Base-by-base conservation (phyloP, 2,329 filamentous ascomycete species). In the Alternaria sp. region DNA sequence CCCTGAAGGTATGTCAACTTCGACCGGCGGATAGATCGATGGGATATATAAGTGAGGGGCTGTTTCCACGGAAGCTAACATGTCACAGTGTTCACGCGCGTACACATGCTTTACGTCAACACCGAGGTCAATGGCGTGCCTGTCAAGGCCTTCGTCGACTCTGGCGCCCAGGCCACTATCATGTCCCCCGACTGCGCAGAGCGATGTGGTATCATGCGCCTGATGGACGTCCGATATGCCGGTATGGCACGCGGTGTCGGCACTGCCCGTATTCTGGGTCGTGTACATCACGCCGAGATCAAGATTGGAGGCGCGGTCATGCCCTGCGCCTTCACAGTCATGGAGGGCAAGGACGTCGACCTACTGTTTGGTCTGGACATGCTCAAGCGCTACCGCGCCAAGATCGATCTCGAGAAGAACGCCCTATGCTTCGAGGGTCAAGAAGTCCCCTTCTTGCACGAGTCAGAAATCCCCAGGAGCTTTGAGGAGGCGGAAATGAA, bases 341-440 rank as follows among this genome's bases (percentile, higher is more conserved):
- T 99, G 96, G 96, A 99, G 82, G 96, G 96, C 68, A 99, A 98
- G 81, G 90, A 93, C 56, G 96, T 99, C 23, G 96, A 98, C 78
- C 85, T 99, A 18, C 87, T 99, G 3, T 88, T 99, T 12, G 96
- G 96, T 4, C 84, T 99, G 45, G 96, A 99, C 80, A 99, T 99
- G 93, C 86, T 99, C 65, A 97, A 97, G 83, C 89, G 96, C 43
- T 94, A 98, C 81, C 95, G 97, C 81, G 96, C 95, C 37, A 92
- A 87, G 72, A 95, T 99, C 74, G 96, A 99, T 78, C 86, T 99
- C 12, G 87, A 89, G 67, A 91, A 90, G 75, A 93, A 96, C 74
- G 92, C 90, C 67, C 87, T 99, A 18, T 87, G 96, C 66, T 97
- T 99, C 71, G 92, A 96, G 74, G 92, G 91, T 60, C 90, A 94